Percentiles rank a stretch among this genome's conserved stretches.
Conservation (phyloP, 352 stramenopile species). For the Pythium folliculosum region DNA sequence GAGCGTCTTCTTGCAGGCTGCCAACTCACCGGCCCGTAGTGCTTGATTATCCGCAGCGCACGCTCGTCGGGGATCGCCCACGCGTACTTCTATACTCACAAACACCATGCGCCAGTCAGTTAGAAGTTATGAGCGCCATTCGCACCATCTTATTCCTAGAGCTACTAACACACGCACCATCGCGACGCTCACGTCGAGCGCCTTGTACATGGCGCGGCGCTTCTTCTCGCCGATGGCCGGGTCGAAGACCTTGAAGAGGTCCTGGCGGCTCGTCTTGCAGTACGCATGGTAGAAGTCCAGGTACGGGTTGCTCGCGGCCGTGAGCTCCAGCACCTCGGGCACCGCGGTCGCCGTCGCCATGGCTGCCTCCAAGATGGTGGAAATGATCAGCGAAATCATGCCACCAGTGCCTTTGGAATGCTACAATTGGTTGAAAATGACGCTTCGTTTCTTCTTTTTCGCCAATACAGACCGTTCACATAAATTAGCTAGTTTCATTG, state of each 20-base stretch:
- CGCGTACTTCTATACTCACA: conserved; percentile 74
- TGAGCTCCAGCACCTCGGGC: conserved; percentile 47
- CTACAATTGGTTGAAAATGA: conserved; percentile 6
- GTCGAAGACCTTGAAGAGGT: conserved; percentile 77
- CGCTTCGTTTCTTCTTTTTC: neutral
- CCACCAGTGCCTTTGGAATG: conserved; percentile 1
- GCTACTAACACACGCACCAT: conserved; percentile 45
- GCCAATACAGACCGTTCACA: neutral
- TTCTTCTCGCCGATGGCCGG: conserved; percentile 65
- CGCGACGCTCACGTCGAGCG: conserved; percentile 75
- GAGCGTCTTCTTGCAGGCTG: neutral
- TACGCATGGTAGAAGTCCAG: conserved; percentile 78
- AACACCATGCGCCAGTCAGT: neutral
- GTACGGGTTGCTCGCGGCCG: conserved; percentile 76
- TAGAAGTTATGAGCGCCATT: neutral
- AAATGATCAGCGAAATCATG: neutral
- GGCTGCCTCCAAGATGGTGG: neutral
- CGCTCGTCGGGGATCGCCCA: conserved; percentile 92
- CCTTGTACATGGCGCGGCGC: conserved; percentile 67
- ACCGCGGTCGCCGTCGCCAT: conserved; percentile 20
- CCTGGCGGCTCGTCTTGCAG: conserved; percentile 49
- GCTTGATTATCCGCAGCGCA: conserved; percentile 88
- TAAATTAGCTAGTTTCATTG: neutral
- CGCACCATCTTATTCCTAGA: neutral
- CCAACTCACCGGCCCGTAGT: conserved; percentile 77